Conservation (phyloP, 768 basidiomycete species). For the Leccinum rimulosum region DNA sequence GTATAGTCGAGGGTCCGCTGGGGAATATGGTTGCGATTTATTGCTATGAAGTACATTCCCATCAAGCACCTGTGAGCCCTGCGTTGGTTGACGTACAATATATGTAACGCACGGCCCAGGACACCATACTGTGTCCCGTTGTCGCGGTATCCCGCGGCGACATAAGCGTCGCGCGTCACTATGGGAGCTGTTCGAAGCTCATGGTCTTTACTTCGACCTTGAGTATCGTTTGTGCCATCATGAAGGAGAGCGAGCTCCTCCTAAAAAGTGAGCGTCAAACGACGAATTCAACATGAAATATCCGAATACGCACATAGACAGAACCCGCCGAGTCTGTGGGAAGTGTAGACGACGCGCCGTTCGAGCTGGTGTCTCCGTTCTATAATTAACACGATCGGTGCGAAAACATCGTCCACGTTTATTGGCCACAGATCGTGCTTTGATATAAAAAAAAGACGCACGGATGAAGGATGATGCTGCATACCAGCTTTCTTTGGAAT, state of each 20-base stretch:
- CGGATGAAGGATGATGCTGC: not conserved
- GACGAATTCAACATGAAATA: not conserved
- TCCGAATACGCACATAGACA: conserved; percentile 23
- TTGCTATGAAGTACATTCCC: conserved; percentile 21
- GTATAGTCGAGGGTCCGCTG: conserved; percentile 54
- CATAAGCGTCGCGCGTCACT: conserved; percentile 49
- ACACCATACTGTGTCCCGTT: conserved; percentile 60
- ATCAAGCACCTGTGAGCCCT: not conserved
- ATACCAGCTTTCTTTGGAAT: conserved; percentile 5
- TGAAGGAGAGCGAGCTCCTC: conserved; percentile 35
- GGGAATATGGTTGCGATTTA: conserved; percentile 28
- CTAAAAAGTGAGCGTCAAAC: conserved; percentile 9
- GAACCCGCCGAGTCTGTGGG: conserved; percentile 4
- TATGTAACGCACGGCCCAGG: conserved; percentile 46
- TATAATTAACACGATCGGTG: conserved; percentile 3
- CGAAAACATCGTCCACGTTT: not conserved
- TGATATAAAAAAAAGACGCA: conserved; percentile 8
- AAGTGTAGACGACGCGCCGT: conserved; percentile 1
- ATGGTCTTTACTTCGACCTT: conserved; percentile 30
- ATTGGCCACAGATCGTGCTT: not conserved
- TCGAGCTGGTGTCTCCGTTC: conserved; percentile 5
- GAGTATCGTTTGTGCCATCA: conserved; percentile 16
- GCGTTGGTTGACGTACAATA: conserved; percentile 38
- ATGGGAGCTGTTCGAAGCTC: conserved; percentile 47
- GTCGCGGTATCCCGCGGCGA: conserved; percentile 31